phyloP scores from a whole-genome alignment of 2,329 filamentous ascomycete genomes.

The Septoria petroselini region DNA sequence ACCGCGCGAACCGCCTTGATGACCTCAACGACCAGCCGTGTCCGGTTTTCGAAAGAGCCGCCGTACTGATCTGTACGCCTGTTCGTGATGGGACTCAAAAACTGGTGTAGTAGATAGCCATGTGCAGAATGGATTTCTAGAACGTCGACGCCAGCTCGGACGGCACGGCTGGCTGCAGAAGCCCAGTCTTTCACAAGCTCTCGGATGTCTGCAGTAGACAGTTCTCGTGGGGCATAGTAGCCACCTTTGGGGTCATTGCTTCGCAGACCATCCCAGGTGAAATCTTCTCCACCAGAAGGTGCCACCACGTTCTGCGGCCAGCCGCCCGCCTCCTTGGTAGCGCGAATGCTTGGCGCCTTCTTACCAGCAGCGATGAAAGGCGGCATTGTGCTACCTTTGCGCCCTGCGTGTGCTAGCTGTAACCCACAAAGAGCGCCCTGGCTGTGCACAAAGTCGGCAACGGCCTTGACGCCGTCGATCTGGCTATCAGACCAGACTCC shows the following conservation, averaged over 20 bases:
- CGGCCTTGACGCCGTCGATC: slow-evolving; percentile 65
- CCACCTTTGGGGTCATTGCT: slow-evolving; percentile 32
- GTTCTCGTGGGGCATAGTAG: slow-evolving; percentile 42
- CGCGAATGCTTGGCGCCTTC: slow-evolving; percentile 50
- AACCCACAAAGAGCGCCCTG: slow-evolving; percentile 73
- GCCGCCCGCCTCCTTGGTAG: slow-evolving; percentile 49
- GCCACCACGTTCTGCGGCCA: slow-evolving; percentile 55
- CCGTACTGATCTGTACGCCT: slow-evolving; percentile 65
- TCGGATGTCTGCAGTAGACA: slow-evolving; percentile 66
- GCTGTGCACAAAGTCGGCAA: slow-evolving; percentile 73
- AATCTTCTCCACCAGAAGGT: slow-evolving; percentile 49
- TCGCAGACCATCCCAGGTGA: slow-evolving; percentile 40
- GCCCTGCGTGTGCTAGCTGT: slow-evolving; percentile 76
- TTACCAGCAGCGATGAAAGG: slow-evolving; percentile 55
- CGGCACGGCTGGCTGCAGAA: slow-evolving; percentile 54
- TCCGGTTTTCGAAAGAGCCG: slow-evolving; percentile 68
- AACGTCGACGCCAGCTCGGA: slow-evolving; percentile 66
- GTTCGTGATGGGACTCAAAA: slow-evolving; percentile 67
- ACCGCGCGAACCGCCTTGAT: slow-evolving; percentile 51
- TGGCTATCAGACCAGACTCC: slow-evolving; percentile 84
- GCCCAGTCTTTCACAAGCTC: slow-evolving; percentile 62
- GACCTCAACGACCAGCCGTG: slow-evolving; percentile 64
- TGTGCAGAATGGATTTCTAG: slow-evolving; percentile 80
- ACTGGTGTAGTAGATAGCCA: slow-evolving; percentile 70
- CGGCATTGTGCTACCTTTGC: slow-evolving; percentile 56